phyloP scores from a whole-genome alignment of 176 grass and related monocot genomes.

The Chloris gayana region DNA sequence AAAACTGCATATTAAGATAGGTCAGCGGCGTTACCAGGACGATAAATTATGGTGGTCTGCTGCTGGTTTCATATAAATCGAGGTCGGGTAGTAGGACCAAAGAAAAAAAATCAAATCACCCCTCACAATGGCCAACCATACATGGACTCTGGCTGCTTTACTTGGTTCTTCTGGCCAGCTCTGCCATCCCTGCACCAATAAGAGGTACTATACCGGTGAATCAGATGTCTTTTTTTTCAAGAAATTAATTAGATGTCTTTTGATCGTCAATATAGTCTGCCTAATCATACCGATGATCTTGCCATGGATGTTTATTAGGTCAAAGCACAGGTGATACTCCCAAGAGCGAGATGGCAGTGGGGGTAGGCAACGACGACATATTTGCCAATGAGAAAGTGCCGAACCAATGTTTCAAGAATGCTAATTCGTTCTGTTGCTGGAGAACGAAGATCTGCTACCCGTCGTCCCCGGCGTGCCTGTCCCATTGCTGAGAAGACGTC shows the following conservation, averaged over 20 bases:
- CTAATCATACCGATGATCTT: background rate
- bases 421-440: background rate
- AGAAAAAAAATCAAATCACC: background rate
- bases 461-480: background rate
- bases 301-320: background rate
- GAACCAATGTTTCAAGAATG: background rate
- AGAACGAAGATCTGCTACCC: background rate
- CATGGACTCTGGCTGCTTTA: background rate
- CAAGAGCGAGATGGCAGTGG: background rate
- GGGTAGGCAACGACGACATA: background rate
- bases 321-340: background rate
- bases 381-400: background rate
- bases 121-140: background rate
- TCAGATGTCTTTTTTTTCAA: background rate
- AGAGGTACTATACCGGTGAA: background rate
- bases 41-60: too few relatives aligned
- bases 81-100: too few relatives aligned
- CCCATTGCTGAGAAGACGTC: background rate
- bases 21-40: too few relatives aligned
- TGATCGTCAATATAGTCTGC: background rate
- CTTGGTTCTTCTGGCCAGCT: background rate
- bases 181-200: background rate
- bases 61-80: too few relatives aligned
- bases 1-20: too few relatives aligned
- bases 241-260: background rate